Conservation (phyloP, 1,139 yeast species). For the Yamadazyma pseudoaaseri region DNA sequence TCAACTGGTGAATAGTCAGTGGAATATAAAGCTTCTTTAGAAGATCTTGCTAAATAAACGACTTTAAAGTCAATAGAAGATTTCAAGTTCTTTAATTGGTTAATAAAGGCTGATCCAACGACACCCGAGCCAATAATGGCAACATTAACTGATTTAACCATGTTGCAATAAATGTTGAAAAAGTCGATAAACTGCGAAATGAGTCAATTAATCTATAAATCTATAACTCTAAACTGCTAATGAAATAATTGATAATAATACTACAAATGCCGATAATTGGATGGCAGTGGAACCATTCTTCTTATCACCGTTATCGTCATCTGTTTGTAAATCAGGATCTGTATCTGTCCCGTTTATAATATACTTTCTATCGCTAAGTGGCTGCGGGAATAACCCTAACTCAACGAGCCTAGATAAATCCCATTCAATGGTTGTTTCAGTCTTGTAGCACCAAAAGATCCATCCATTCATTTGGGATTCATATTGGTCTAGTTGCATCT, state of each 20-base stretch:
- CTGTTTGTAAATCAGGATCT: constrained; percentile 6
- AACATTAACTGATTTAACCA: constrained; percentile 65
- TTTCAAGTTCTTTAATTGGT: constrained; percentile 65
- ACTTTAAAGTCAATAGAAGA: constrained; percentile 65
- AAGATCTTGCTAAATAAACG: constrained; percentile 73
- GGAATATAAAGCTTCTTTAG: constrained; percentile 63
- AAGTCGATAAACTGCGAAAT: constrained; percentile 2
- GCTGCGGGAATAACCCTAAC: constrained; percentile 58
- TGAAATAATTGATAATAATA: no score
- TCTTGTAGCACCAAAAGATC: constrained; percentile 93
- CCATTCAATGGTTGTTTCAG: constrained; percentile 90
- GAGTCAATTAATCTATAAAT: background rate
- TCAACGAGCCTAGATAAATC: constrained; percentile 59
- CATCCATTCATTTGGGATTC: constrained; percentile 70
- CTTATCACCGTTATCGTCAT: constrained; percentile 6
- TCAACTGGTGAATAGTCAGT: constrained; percentile 70
- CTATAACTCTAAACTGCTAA: no score
- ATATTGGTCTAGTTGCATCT: constrained; percentile 88
- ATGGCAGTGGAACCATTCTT: constrained; percentile 1
- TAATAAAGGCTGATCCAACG: constrained; percentile 83
- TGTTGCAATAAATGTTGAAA: constrained; percentile 13
- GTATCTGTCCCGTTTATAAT: constrained; percentile 35
- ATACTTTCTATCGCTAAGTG: constrained; percentile 47
- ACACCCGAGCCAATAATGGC: constrained; percentile 93
- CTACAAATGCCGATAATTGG: background rate